Conservation (phyloP, 306 rosid genomes). For the Quillaja saponaria region DNA sequence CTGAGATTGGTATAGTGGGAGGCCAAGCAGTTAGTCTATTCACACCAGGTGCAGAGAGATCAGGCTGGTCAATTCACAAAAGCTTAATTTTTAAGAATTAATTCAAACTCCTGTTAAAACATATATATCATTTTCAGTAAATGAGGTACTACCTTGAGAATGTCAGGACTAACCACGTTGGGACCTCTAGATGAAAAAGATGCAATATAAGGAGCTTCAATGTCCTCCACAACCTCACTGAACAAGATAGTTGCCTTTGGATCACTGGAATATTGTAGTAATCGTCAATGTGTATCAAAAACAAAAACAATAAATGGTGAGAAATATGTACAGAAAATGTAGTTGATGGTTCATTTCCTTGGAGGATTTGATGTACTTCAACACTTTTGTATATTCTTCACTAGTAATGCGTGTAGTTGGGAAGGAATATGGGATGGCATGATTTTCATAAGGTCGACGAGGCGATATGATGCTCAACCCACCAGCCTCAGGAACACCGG, state of each 20-base stretch:
- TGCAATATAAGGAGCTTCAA: constrained; percentile 17
- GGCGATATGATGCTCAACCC: constrained; percentile 24
- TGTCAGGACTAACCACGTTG: constrained; percentile 22
- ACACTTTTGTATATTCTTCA: constrained; percentile 13
- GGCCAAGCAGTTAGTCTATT: constrained; percentile 31
- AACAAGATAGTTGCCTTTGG: constrained; percentile 31
- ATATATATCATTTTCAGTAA: no score
- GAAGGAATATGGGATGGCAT: constrained; percentile 4
- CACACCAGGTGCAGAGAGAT: constrained; percentile 29
- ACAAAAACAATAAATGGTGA: not conserved
- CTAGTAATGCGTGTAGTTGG: constrained; percentile 14
- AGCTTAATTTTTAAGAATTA: constrained; percentile 1
- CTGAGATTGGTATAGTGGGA: not conserved
- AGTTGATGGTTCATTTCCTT: constrained; percentile 4
- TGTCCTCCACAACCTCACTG: constrained; percentile 13
- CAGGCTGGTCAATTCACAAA: constrained; percentile 20
- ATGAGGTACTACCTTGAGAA: constrained; percentile 28
- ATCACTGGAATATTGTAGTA: constrained; percentile 5
- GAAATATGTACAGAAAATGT: not conserved
- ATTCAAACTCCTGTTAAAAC: no score
- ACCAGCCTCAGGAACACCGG: not conserved
- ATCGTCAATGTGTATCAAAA: not conserved
- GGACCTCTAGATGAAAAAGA: constrained; percentile 35
- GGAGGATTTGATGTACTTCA: constrained; percentile 20
- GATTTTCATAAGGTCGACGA: not conserved